Evolutionary conservation across 2,329 filamentous ascomycete genomes (phyloP), one percentile per base, ranked within the genome.

Genomic region (Xylariales sp.): DNA sequence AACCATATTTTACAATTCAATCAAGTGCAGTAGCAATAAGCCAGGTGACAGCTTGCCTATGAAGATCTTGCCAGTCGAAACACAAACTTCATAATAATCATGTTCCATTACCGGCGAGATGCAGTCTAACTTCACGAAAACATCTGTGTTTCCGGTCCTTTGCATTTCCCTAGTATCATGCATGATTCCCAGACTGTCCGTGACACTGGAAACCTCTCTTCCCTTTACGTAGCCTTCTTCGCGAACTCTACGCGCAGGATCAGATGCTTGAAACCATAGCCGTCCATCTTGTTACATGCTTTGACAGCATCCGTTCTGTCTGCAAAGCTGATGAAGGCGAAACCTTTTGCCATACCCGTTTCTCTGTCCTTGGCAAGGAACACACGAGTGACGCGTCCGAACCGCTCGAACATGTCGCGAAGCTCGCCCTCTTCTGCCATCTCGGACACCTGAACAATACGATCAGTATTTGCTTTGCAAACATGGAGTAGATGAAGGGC

Each of bases 341-440:
- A 98, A 49, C 93, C 93, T 81, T 98, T 98, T 56, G 93, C 93
- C 64, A 91, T 74, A 47, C 89, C 88, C 29, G 93, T 98, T 58
- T 98, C 93, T 63, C 93, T 78, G 72, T 98, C 93, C 78, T 96
- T 97, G 58, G 93, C 93, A 59, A 98, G 70, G 77, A 98, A 98
- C 38, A 98, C 93, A 66, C 93, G 83, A 43, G 91, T 97, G 61
- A 98, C 93, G 54, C 90, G 87, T 60, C 93, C 93, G 65, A 93
- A 96, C 54, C 93, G 82, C 73, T 95, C 90, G 74, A 98, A 98
- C 82, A 98, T 90, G 65, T 95, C 89, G 63, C 93, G 87, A 53
- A 98, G 77, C 68, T 98, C 93, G 63, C 80, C 74, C 69, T 98
- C 93, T 68, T 98, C 93, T 51, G 93, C 93, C 76, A 97, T 86